These are phyloP conservation scores for Aspergillus oerlinghausenensis DNA, from an alignment of 2,329 filamentous ascomycete species.

Conservation along the genomic window DNA sequence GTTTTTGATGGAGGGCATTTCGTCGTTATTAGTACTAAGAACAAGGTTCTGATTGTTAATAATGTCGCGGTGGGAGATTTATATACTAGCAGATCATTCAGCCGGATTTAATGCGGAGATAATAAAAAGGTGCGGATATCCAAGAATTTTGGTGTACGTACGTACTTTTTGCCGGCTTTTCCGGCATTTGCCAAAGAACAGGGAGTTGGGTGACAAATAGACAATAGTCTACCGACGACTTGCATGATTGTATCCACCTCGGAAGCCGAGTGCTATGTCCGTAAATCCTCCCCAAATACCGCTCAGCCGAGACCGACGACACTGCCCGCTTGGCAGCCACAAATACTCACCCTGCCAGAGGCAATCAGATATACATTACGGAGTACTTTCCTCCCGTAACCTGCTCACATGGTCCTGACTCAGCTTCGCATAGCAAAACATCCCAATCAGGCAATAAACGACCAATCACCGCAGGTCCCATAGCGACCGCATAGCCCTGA, in stretches of 20 bases:
- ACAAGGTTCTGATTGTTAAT: neutral
- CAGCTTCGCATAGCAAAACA: constrained; percentile 40
- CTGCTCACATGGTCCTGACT: constrained; percentile 24
- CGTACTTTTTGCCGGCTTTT: no score
- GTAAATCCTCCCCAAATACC: neutral
- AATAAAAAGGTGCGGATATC: neutral
- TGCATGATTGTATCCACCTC: no score
- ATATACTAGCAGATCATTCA: neutral
- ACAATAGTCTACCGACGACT: no score
- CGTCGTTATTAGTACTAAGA: neutral
- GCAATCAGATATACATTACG: constrained; percentile 36
- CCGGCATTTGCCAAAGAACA: no score
- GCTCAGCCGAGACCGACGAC: neutral
- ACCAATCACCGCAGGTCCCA: constrained; percentile 27
- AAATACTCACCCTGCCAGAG: constrained; percentile 31
- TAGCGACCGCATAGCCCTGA: constrained; percentile 33
- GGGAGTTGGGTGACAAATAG: no score
- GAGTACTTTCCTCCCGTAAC: constrained; percentile 25
- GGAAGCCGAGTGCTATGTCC: neutral
- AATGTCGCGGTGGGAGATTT: neutral
- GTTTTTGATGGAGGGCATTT: constrained; percentile 8
- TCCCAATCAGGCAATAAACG: constrained; percentile 36
- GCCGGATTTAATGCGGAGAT: neutral
- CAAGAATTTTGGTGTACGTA: no score
- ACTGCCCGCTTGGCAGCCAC: constrained; percentile 24